Percentiles rank a stretch among this genome's conserved stretches.
These are phyloP conservation scores for Astragalus glycyphyllos DNA, from an alignment of 306 rosid genomes.

Conservation along the genomic window DNA sequence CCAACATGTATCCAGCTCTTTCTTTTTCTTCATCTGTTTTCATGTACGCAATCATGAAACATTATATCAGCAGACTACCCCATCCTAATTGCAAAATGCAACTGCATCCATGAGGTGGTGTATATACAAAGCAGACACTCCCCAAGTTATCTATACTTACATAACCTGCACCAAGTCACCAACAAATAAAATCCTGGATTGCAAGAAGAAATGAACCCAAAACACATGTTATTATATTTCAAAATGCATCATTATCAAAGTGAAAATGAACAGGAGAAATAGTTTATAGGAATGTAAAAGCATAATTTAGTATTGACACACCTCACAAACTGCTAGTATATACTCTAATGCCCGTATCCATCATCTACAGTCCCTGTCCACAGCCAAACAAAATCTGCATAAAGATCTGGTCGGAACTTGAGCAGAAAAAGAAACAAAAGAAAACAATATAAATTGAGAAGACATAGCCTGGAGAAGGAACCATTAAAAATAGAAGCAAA, in stretches of 20 bases:
- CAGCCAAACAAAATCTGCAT: slow-evolving; percentile 39
- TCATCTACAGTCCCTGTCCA: slow-evolving; percentile 36
- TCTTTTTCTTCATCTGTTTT: not conserved
- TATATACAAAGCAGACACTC: slow-evolving; percentile 34
- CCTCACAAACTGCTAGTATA: slow-evolving; percentile 47
- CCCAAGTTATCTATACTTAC: slow-evolving; percentile 38
- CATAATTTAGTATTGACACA: slow-evolving; percentile 33
- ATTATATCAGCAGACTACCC: slow-evolving; percentile 44
- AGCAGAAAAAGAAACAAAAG: slow-evolving; percentile 29
- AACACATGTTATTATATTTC: slow-evolving; percentile 17
- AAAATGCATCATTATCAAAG: slow-evolving; percentile 10
- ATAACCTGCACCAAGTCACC: slow-evolving; percentile 39
- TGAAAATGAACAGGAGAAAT: slow-evolving; percentile 20
- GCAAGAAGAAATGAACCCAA: slow-evolving; percentile 38
- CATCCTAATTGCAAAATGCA: slow-evolving; percentile 38
- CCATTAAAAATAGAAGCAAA: slow-evolving; percentile 7
- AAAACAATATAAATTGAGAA: slow-evolving; percentile 18
- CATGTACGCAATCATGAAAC: slow-evolving; percentile 26
- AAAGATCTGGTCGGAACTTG: not conserved
- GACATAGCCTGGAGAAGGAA: slow-evolving; percentile 15
- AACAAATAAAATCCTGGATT: slow-evolving; percentile 48
- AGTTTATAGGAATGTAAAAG: slow-evolving; percentile 19
- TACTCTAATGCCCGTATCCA: slow-evolving; percentile 28
- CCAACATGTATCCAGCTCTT: slow-evolving; percentile 15
- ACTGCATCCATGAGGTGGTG: slow-evolving; percentile 37